Percentiles rank a stretch among this genome's conserved stretches.
Evolutionary conservation across 2,329 filamentous ascomycete species (phyloP).

Genomic region (Trichoderma lentiforme): DNA sequence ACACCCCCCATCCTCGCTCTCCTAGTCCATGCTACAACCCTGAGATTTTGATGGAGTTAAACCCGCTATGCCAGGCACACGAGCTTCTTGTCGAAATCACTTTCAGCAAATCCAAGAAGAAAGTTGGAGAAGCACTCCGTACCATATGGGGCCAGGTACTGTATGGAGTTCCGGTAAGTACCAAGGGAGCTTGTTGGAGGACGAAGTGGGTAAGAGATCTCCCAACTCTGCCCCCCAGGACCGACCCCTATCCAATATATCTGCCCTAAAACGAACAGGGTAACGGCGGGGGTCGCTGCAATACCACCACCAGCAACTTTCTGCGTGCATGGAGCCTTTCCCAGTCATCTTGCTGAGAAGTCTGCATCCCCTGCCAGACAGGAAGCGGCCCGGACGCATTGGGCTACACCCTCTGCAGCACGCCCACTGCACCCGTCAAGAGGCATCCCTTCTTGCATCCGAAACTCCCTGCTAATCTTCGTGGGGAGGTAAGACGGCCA

Average conservation of each 20-base stretch:
- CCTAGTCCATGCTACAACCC: not conserved
- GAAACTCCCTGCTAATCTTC: constrained; percentile 10
- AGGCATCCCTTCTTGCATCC: constrained; percentile 11
- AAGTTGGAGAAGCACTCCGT: not conserved
- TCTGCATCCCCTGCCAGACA: not conserved
- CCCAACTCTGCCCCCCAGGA: not conserved
- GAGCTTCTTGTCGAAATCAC: not conserved
- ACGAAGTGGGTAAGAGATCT: not conserved
- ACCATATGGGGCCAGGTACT: not conserved
- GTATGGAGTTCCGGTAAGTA: not conserved
- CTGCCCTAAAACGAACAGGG: not conserved
- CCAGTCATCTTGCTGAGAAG: not conserved
- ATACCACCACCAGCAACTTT: not conserved
- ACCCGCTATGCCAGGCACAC: not conserved
- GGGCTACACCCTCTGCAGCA: not conserved
- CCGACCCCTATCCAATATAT: not conserved
- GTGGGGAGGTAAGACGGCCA: constrained; percentile 18
- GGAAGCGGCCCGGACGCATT: constrained; percentile 1
- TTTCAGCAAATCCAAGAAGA: not conserved
- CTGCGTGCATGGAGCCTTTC: not conserved
- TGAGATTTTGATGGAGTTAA: not conserved
- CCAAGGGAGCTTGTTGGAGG: not conserved
- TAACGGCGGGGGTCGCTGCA: not conserved
- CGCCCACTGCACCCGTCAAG: constrained; percentile 4
- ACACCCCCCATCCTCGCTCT: not conserved